Evolutionary conservation across 371 early-diverging fungal genomes (phyloP), one percentile per base, ranked within the genome.

Genomic region (Catenaria anguillulae): DNA sequence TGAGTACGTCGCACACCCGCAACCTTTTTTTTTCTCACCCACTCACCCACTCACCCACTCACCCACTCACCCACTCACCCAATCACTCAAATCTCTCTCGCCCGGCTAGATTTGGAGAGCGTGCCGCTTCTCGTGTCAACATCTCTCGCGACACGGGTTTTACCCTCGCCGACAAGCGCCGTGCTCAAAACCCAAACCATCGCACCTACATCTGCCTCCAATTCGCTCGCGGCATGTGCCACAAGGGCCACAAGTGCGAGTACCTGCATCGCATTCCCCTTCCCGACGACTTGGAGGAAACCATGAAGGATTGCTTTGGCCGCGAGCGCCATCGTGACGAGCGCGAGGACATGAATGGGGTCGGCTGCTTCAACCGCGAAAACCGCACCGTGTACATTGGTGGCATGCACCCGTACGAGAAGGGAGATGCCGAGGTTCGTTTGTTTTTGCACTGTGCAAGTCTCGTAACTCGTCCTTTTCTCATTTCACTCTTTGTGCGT

Each of bases 281-380:
- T 19, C 73, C 72, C 6, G 73, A 73, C n/a, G 89, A 88, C 62
- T 69, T 71, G 23, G 73, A 76, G 17, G 86, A 87, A 56, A 73
- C 81, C 8, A 82, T 84, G 0, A 76, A 77, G 58, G 92, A 91
- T 67, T 79, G 83, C 40, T 91, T 91, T 79, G 92, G 92, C 54
- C 75, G 92, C 45, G 89, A 89, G 56, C 77, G 81, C 33, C 56
- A 60, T 65, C 79, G 84, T 31, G 84, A 86, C 55, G 86, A 86
- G 59, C 77, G 88, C 46, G 84, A 90, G 37, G 92, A 91, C 70
- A 88, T 85, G 81, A 89, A 89, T 60, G 92, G 90, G 62, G 85
- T 89, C 12, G 92, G 92, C 35, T 83, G 86, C 23, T 89, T 92
- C 72, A 83, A 82, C 46, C 74, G 82, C 52, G 81, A 81, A 43